These are phyloP conservation scores for Fragaria ananassa DNA, from an alignment of 306 rosid species.

Conservation along the genomic window DNA sequence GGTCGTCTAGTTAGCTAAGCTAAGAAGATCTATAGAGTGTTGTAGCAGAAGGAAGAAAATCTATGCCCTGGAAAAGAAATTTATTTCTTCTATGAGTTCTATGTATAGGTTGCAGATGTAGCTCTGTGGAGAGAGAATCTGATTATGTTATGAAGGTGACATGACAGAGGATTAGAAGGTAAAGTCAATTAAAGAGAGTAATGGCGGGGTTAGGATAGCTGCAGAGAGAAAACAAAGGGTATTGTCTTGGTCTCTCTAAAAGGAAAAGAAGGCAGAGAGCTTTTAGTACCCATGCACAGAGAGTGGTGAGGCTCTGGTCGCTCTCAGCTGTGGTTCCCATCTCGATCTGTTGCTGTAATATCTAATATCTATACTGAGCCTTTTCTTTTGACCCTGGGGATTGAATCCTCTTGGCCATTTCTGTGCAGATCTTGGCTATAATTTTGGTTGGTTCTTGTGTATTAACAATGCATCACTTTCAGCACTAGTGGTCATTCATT, in stretches of 20 bases:
- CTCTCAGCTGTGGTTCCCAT: background rate
- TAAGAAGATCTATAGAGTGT: background rate
- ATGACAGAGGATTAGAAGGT: background rate
- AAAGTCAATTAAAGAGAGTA: background rate
- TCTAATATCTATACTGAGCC: background rate
- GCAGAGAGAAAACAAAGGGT: background rate
- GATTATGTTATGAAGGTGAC: constrained; percentile 6
- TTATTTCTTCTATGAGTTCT: background rate
- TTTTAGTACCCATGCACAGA: background rate
- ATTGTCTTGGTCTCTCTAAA: background rate
- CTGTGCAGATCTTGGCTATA: background rate
- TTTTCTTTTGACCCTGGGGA: constrained; percentile 4
- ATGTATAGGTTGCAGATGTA: background rate
- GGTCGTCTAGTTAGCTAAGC: background rate
- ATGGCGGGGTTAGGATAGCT: background rate
- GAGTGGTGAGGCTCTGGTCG: background rate
- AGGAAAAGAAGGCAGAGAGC: constrained; percentile 1
- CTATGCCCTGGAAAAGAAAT: background rate
- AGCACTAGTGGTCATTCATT: background rate
- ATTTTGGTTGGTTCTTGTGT: background rate
- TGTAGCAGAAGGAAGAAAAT: background rate
- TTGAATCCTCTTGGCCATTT: background rate
- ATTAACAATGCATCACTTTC: constrained; percentile 3
- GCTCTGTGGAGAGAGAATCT: background rate
- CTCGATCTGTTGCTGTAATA: background rate